phyloP scores from a whole-genome alignment of 2,329 filamentous ascomycete genomes.

The Phialophora tarda region DNA sequence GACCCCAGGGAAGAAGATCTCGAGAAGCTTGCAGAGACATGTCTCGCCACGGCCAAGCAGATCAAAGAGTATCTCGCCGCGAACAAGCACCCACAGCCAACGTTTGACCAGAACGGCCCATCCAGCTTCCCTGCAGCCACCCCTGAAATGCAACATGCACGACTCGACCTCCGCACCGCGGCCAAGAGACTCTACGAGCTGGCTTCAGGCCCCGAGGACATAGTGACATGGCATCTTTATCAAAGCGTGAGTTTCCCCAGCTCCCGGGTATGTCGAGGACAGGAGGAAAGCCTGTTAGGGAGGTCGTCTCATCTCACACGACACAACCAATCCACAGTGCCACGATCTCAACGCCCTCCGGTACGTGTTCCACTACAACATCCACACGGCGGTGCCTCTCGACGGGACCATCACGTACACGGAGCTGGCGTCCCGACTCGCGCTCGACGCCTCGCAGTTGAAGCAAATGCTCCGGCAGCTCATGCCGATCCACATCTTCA shows the following conservation, averaged over 20 bases:
- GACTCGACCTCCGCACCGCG: conserved; percentile 38
- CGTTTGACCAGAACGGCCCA: conserved; percentile 34
- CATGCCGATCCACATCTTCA: conserved; percentile 34
- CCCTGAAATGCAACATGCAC: conserved; percentile 31
- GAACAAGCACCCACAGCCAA: conserved; percentile 28
- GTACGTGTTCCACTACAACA: conserved; percentile 30
- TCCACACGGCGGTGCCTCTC: conserved; percentile 29
- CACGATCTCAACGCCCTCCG: conserved; percentile 36
- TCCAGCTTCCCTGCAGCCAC: conserved; percentile 27
- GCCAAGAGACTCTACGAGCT: conserved; percentile 39
- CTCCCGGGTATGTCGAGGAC: background rate
- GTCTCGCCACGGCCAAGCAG: conserved; percentile 30
- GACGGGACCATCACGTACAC: conserved; percentile 31
- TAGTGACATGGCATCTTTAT: conserved; percentile 31
- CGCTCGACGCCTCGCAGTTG: conserved; percentile 27
- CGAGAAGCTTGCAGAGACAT: conserved; percentile 33
- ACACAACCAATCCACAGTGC: conserved; percentile 16
- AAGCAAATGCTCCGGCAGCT: conserved; percentile 34
- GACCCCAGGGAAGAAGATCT: conserved; percentile 32
- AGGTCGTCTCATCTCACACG: background rate
- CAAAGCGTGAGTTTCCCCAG: conserved; percentile 27
- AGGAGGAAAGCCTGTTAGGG: background rate
- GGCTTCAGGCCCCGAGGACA: conserved; percentile 38
- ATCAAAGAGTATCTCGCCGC: conserved; percentile 34
- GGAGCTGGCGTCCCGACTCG: conserved; percentile 24